A percentile compares a stretch with the other conserved stretches of the same genome.
Evolutionary conservation across 768 basidiomycete genomes (phyloP).

Genomic region (Rhizopogon sp.): DNA sequence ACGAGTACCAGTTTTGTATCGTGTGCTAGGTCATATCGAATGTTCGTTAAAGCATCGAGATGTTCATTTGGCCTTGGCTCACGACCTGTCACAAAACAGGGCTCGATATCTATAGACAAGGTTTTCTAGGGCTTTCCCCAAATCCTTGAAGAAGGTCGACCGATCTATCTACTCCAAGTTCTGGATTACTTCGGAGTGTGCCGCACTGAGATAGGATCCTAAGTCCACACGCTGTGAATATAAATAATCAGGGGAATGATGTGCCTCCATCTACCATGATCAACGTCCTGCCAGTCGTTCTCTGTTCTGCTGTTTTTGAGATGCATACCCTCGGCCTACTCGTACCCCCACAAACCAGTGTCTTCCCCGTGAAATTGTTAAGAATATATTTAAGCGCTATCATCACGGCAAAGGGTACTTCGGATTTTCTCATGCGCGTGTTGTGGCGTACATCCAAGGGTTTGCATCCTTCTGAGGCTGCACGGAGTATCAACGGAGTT

Average conservation of each 20-base stretch:
- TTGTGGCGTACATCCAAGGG: neutral
- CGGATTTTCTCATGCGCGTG: neutral
- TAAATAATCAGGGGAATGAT: neutral
- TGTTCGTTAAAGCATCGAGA: neutral
- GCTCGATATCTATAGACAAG: neutral
- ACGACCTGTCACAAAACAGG: neutral
- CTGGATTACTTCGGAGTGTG: neutral
- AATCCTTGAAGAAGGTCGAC: neutral
- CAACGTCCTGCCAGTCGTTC: neutral
- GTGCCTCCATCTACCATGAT: neutral
- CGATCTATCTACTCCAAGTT: neutral
- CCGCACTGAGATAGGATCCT: neutral
- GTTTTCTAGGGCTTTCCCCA: neutral
- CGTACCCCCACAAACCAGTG: no score
- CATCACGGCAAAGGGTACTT: neutral
- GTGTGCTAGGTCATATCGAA: neutral
- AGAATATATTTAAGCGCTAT: neutral
- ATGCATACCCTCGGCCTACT: no score
- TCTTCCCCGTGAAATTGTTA: neutral
- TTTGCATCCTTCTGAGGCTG: neutral
- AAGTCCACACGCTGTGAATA: neutral
- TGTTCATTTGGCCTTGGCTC: neutral
- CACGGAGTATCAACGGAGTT: neutral
- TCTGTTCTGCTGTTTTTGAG: no score
- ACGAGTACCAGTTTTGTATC: no score